Evolutionary conservation across 176 grass and related monocot genomes (phyloP), one percentile per base, ranked within the genome.

Genomic region (Juncus effusus): DNA sequence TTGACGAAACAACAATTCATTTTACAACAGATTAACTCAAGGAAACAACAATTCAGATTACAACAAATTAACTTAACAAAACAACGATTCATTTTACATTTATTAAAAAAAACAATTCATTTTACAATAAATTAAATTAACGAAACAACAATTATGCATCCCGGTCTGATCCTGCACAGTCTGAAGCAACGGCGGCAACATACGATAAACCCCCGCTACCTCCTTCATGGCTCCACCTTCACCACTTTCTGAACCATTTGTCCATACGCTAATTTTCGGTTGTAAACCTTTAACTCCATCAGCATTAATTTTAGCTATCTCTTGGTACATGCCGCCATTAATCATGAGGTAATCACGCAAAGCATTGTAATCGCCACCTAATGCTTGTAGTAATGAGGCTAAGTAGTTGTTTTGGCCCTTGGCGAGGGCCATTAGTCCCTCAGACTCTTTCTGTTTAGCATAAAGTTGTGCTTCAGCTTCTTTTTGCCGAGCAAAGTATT

Each of bases 211-310:
- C 37, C 91, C 82, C 0, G 87, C 87, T 10, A 96, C 56, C 54
- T 90, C 81, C 76, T 85, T 82, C 84, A 96, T 87, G 6, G 87
- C 91, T 5, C 75, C 81, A 0, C 12, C 51, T 2, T 37, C 80
- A 1, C 56, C 53, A n/a, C 16, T 59, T 4, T 3, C 53, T 36
- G 6, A 42, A 0, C 79, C 74, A 12, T 49, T 67, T 16, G 78
- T 85, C 91, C 87, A 96, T 5, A 96, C 54, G 56, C 84, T 96
- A 28, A 96, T 90, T 85, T 90, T 96, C 40, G 91, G 91, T 75
- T 96, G 60, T 7, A 96, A 62, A 4, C 84, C 91, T 5, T 56
- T 61, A 52, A 96, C 39, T 1, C 84, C 91, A 6, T 85, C 74
- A 3, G 87, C 91, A 57, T 96, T 96, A 65, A 88, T 85, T 65